Evolutionary conservation across 1,284 basidiomycete genomes (phyloP), one percentile per base, ranked within the genome.

Genomic region (Gomphus sp.): DNA sequence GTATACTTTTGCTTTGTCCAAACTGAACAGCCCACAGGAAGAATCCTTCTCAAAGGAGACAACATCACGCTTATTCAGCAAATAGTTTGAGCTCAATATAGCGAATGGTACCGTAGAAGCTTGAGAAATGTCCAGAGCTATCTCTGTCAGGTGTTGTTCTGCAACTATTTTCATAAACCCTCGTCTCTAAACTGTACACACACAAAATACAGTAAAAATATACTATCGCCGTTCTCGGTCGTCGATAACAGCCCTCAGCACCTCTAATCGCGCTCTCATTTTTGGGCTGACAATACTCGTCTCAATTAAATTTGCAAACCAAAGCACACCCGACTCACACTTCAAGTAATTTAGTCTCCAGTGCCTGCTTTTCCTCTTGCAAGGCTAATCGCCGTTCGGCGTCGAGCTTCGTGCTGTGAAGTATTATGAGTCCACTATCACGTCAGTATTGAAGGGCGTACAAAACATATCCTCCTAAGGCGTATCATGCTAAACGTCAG

Each of bases 1-100:
- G n/a, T 31, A 31, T 43, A 55, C 10, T 14, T 18, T n/a, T 8
- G 37, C 18, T 33, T 44, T 59, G 33, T 50, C 16, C 31, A 54
- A 33, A 45, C 44, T 58, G 45, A 6, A 58, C 22, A 49, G 56
- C 43, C 53, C 28, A 12, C 66, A 97, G 94, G 93, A 41, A 91
- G 93, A 59, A 90, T 97, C 69, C 78, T 97, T 64, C 78, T 98
- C 64, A 97, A 97, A 74, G 94, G 94, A 63, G 94, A 98, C 72
- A 97, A 95, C 71, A 97, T 98, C 68, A 96, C 94, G 34, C 82
- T 95, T 56, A 95, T 97, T 68, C 92, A 96, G 72, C 89, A 86
- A 72, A 70, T 83, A 55, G 71, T 71, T 18, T 48, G 31, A 55
- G 36, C 10, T 4, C 28, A 11, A 18, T 48, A 4, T 52, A 54